Percentiles rank a stretch among this genome's conserved stretches.
Evolutionary conservation across 1,284 basidiomycete species (phyloP).

Genomic region (Cryptococcus sp.): DNA sequence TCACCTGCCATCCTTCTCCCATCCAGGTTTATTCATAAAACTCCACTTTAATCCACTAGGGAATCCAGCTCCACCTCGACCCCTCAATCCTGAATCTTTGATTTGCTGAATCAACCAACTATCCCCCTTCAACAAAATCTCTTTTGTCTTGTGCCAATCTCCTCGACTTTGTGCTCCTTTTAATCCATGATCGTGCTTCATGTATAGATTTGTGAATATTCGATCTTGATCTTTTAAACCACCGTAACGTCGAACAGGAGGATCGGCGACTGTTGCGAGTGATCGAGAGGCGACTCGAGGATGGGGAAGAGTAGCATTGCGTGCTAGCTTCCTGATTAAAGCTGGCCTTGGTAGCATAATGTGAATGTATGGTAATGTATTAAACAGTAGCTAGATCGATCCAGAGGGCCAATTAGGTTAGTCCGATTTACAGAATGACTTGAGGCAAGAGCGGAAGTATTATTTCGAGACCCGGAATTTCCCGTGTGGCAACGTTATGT

Average conservation of each 20-base stretch:
- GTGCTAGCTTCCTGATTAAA: neutral
- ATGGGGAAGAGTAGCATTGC: neutral
- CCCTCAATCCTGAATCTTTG: slow-evolving; percentile 93
- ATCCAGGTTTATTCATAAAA: slow-evolving; percentile 95
- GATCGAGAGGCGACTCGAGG: slow-evolving; percentile 16
- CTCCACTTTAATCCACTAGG: slow-evolving; percentile 97
- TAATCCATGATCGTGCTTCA: slow-evolving; percentile 76
- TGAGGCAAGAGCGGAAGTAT: no score
- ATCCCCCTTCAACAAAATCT: slow-evolving; percentile 91
- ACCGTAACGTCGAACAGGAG: slow-evolving; percentile 79
- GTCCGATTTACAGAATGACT: no score
- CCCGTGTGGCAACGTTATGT: no score
- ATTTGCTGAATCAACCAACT: slow-evolving; percentile 96
- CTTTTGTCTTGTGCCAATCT: slow-evolving; percentile 97
- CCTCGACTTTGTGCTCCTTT: slow-evolving; percentile 87
- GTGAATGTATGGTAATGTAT: no score
- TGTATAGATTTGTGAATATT: slow-evolving; percentile 85
- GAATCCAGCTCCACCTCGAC: slow-evolving; percentile 95
- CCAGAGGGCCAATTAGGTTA: no score
- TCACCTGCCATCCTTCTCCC: slow-evolving; percentile 88
- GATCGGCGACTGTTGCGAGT: slow-evolving; percentile 68
- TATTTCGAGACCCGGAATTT: no score
- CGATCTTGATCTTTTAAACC: slow-evolving; percentile 91
- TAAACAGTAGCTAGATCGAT: neutral
- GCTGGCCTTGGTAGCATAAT: neutral